These are phyloP conservation scores for Benincasa hispida DNA, from an alignment of 306 rosid genomes.

Conservation along the genomic window DNA sequence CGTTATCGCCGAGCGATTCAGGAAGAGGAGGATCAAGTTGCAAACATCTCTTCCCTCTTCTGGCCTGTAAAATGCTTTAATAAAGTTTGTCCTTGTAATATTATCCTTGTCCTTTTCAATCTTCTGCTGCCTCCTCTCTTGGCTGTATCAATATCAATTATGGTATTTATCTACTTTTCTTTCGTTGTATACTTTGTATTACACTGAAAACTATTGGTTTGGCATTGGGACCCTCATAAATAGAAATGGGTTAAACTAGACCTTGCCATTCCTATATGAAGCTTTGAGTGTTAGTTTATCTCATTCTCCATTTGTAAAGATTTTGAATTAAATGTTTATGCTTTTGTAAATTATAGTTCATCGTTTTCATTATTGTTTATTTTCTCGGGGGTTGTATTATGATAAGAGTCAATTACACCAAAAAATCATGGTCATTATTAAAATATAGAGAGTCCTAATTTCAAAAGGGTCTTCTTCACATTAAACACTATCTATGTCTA, in stretches of 20 bases:
- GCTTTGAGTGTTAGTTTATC: not conserved
- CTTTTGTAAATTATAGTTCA: not conserved
- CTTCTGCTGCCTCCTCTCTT: not conserved
- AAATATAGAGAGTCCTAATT: no score
- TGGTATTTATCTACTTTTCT: not conserved
- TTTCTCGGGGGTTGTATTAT: not conserved
- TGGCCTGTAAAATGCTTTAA: constrained; percentile 24
- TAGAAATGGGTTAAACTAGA: not conserved
- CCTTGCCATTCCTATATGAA: not conserved
- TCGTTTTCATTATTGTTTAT: not conserved
- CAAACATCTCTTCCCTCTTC: constrained; percentile 28
- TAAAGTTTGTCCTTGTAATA: constrained; percentile 6
- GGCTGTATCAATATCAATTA: not conserved
- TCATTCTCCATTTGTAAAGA: not conserved
- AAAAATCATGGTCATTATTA: not conserved
- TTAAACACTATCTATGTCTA: no score
- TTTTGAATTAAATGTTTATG: not conserved
- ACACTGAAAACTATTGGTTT: not conserved
- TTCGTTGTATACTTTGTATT: not conserved
- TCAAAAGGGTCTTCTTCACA: no score
- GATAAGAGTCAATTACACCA: not conserved
- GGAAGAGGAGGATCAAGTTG: constrained; percentile 74
- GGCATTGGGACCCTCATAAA: not conserved
- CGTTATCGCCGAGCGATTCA: constrained; percentile 83
- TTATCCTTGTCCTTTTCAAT: not conserved